A percentile compares a stretch with the other conserved stretches of the same genome.
These are phyloP conservation scores for Pontederia paniculata DNA, from an alignment of 176 grass and related monocot genomes.

Conservation along the genomic window DNA sequence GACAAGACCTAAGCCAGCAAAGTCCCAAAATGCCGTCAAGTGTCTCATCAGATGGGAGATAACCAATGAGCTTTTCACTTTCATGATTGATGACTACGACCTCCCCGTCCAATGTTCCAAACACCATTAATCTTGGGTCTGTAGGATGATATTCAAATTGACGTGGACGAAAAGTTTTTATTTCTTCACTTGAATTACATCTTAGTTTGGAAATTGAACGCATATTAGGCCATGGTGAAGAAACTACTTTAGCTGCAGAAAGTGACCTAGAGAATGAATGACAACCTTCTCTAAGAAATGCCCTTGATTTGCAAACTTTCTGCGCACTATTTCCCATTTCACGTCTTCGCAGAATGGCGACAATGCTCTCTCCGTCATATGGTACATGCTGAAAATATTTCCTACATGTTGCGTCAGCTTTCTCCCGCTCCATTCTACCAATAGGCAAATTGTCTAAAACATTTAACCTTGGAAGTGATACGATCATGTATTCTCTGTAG, in stretches of 20 bases:
- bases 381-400: slow-evolving; percentile 7
- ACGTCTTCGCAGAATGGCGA: slow-evolving; percentile 7
- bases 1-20: slow-evolving; percentile 20
- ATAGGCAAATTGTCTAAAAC: slow-evolving; percentile 22
- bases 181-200: slow-evolving; percentile 6
- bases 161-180: slow-evolving; percentile 15
- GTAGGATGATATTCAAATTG: slow-evolving; percentile 19
- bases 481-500: slow-evolving; percentile 18
- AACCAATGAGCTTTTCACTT: slow-evolving; percentile 24
- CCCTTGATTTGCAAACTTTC: not conserved
- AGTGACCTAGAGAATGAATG: slow-evolving; percentile 19
- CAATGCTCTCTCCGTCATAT: slow-evolving; percentile 6
- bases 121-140: slow-evolving; percentile 16
- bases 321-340: not conserved
- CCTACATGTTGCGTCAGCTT: slow-evolving; percentile 10
- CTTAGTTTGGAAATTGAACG: slow-evolving; percentile 14
- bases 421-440: slow-evolving; percentile 6
- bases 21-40: slow-evolving; percentile 20
- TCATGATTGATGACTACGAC: slow-evolving; percentile 19
- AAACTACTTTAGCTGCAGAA: slow-evolving; percentile 23
- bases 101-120: slow-evolving; percentile 22
- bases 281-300: slow-evolving; percentile 10
- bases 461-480: slow-evolving; percentile 11
- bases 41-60: slow-evolving; percentile 14
- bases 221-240: slow-evolving; percentile 1